Conservation (phyloP, 139 green algal genomes). For the Ettlia oleoabundans region DNA sequence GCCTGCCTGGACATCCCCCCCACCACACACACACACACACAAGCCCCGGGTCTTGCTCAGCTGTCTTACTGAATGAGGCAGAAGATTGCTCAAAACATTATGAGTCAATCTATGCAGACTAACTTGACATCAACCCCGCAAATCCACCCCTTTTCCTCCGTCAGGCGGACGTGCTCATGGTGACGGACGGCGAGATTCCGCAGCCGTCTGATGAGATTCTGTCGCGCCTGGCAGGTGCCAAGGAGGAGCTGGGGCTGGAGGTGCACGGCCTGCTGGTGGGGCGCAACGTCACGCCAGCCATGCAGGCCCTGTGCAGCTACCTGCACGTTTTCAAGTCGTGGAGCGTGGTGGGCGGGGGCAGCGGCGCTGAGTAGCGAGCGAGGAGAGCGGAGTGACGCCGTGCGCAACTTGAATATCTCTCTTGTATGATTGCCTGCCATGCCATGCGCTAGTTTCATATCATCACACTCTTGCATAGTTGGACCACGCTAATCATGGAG, state of each 20-base stretch:
- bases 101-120: too few species aligned
- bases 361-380: neutral
- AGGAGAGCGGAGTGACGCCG: neutral
- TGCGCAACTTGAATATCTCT: neutral
- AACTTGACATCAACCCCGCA: too few species aligned
- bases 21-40: too few species aligned
- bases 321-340: slow-evolving; percentile 90
- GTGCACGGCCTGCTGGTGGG: slow-evolving; percentile 90
- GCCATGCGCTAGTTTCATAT: too few species aligned
- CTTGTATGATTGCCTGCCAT: too few species aligned
- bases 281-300: slow-evolving; percentile 60
- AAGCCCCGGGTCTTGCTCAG: too few species aligned
- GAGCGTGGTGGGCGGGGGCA: slow-evolving; percentile 61
- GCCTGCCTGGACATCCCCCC: too few species aligned
- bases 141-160: neutral
- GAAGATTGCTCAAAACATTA: too few species aligned
- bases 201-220: slow-evolving; percentile 63
- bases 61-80: too few species aligned
- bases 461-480: too few species aligned
- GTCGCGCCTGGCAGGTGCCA: slow-evolving; percentile 37
- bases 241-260: slow-evolving; percentile 75
- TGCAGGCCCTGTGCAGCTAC: slow-evolving; percentile 83
- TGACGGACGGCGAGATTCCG: slow-evolving; percentile 92
- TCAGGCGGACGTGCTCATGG: slow-evolving; percentile 66
- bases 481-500: too few species aligned